Percentiles rank a stretch among this genome's conserved stretches.
Evolutionary conservation across 2,329 filamentous ascomycete species (phyloP).

Genomic region (Harringtonia lauricola): DNA sequence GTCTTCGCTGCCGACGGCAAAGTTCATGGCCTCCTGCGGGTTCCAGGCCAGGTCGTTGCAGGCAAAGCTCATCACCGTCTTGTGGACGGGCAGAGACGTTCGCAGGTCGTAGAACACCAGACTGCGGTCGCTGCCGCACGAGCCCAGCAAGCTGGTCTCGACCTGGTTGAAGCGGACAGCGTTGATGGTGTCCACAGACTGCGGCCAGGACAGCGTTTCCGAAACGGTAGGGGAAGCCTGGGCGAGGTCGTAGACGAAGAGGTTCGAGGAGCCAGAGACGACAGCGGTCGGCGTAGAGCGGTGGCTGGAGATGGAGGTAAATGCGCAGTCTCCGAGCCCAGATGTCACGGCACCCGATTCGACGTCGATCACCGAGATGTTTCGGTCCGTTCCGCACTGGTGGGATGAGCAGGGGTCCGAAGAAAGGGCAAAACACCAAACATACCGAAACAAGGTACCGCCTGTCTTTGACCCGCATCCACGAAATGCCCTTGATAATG

Average conservation of each 20-base stretch:
- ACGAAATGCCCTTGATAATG: conserved; percentile 82
- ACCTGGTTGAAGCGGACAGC: conserved; percentile 84
- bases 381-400: conserved; percentile 67
- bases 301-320: conserved; percentile 40
- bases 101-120: conserved; percentile 88
- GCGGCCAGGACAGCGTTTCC: conserved; percentile 23
- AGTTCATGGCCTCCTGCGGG: conserved; percentile 60
- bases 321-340: conserved; percentile 74
- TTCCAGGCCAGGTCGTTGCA: conserved; percentile 86
- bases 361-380: conserved; percentile 85
- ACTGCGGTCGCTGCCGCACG: conserved; percentile 73
- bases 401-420: neutral
- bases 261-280: conserved; percentile 10
- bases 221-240: conserved; percentile 7
- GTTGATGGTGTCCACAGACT: conserved; percentile 69
- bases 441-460: conserved; percentile 30
- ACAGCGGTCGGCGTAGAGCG: conserved; percentile 9
- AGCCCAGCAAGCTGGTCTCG: conserved; percentile 83
- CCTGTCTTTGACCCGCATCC: conserved; percentile 60
- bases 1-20: conserved; percentile 87
- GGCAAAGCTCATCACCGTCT: conserved; percentile 70
- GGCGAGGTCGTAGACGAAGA: conserved; percentile 12
- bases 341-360: conserved; percentile 74
- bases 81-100: conserved; percentile 71
- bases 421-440: conserved; percentile 47